Base-by-base conservation (phyloP, 2,329 filamentous ascomycete species). In the Fusarium torulosum region DNA sequence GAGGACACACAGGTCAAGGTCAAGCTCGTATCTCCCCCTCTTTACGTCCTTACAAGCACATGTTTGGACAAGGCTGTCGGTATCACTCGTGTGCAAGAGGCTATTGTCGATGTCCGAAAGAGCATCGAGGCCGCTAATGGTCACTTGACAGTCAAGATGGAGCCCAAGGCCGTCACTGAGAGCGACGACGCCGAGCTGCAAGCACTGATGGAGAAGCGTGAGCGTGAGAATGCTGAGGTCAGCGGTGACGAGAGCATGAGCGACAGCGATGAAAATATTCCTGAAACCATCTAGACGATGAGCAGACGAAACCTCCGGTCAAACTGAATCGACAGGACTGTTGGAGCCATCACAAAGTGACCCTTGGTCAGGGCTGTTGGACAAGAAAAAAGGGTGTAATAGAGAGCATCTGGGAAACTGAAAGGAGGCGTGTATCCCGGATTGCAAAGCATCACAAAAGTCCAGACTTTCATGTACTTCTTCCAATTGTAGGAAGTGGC, bases 191-290 rank as follows among this genome's bases (percentile, higher is more conserved):
- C 95, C 25, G 94, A 97, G 81, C 85, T 99, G 70, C 94, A 97
- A 80, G 96, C 95, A 52, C 87, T 99, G 70, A 99, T 99, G 96
- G 96, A 98, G 86, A 97, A 98, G 90, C 90, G 92, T 71, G 96
- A 97, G 85, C 91, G 93, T 71, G 95, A 98, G 87, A 99, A 99
- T 82, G 92, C 93, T 78, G 93, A 99, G 80, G 93, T 99, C 76
- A 97, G 94, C 80, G 96, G 96, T 76, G 96, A 99, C 79, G 96
- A 99, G 85, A 96, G 94, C 79, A 86, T 93, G 80, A 97, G 93
- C 77, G 95, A 97, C 81, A 97, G 93, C 78, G 96, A 98, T 77
- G 96, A 97, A 78, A 94, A 93, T 77, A 79, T 81, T 46, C 79
- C 79, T 51, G 79, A 80, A 56, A 79, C 79, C 46, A 72, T 81